Evolutionary conservation across 805 yeast species (phyloP).

Genomic region (Nakazawaea wyomingensis): DNA sequence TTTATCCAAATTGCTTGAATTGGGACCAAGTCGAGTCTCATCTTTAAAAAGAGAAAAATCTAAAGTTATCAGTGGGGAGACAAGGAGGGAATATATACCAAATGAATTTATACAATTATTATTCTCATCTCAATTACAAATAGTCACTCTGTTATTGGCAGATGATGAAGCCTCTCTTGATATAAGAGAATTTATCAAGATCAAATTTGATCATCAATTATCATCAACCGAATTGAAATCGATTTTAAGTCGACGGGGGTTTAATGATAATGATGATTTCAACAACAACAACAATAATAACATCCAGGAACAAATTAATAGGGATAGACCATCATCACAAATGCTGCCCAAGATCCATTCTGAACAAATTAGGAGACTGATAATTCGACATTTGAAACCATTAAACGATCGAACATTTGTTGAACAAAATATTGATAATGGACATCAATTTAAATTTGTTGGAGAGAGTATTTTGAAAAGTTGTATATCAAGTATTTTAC

Average conservation of each 20-base stretch:
- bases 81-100: neutral
- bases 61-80: neutral
- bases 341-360: neutral
- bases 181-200: neutral
- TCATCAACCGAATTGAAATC: neutral
- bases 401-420: neutral
- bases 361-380: neutral
- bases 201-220: neutral
- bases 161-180: neutral
- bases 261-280: neutral
- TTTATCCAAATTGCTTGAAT: neutral
- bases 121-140: neutral
- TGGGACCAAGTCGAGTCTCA: neutral
- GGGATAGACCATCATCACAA: no score
- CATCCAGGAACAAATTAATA: neutral
- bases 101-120: neutral
- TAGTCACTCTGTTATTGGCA: neutral
- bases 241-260: no score
- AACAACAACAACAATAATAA: neutral
- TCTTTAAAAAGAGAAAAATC: neutral
- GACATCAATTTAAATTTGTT: neutral
- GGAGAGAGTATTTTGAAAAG: slow-evolving; percentile 1
- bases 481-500: neutral
- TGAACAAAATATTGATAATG: neutral
- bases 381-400: no score